phyloP scores from a whole-genome alignment of 768 basidiomycete species.

The Mycena rosella region DNA sequence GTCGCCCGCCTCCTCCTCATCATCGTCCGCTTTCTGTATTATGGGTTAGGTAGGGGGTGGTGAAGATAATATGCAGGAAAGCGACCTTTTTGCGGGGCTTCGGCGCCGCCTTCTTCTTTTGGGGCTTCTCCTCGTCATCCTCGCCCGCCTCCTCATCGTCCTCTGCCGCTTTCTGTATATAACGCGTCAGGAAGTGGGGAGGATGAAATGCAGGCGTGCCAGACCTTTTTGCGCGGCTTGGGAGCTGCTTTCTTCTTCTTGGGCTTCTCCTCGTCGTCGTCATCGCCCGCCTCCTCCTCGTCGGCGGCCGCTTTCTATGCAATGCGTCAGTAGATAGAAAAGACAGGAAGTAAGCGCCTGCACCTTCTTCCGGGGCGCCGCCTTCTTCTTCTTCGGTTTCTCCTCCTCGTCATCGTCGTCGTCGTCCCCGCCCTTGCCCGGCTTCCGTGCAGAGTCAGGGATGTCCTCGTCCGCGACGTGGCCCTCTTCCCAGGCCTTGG shows the following conservation, averaged over 20 bases:
- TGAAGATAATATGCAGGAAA: not conserved
- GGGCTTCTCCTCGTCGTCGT: constrained; percentile 47
- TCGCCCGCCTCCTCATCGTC: constrained; percentile 49
- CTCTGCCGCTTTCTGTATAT: too few relatives aligned
- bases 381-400: constrained; percentile 65
- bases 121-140: constrained; percentile 48
- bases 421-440: constrained; percentile 51
- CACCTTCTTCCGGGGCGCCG: constrained; percentile 45
- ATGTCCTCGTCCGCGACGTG: constrained; percentile 87
- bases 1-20: constrained; percentile 45
- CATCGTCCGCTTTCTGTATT: constrained; percentile 43
- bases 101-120: constrained; percentile 52
- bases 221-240: constrained; percentile 48
- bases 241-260: constrained; percentile 54
- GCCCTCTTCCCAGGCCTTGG: constrained; percentile 81
- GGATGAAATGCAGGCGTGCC: not conserved
- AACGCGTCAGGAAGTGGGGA: too few relatives aligned
- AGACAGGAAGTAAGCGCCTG: too few relatives aligned
- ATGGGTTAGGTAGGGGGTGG: constrained; percentile 15
- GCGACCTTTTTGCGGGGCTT: constrained; percentile 48
- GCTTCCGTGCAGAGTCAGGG: constrained; percentile 77
- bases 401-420: constrained; percentile 61
- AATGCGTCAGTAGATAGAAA: too few relatives aligned
- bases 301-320: too few relatives aligned
- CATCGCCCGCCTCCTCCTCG: constrained; percentile 49